Base-by-base conservation (phyloP, 2,329 filamentous ascomycete genomes). In the Xylaria hypoxylon region DNA sequence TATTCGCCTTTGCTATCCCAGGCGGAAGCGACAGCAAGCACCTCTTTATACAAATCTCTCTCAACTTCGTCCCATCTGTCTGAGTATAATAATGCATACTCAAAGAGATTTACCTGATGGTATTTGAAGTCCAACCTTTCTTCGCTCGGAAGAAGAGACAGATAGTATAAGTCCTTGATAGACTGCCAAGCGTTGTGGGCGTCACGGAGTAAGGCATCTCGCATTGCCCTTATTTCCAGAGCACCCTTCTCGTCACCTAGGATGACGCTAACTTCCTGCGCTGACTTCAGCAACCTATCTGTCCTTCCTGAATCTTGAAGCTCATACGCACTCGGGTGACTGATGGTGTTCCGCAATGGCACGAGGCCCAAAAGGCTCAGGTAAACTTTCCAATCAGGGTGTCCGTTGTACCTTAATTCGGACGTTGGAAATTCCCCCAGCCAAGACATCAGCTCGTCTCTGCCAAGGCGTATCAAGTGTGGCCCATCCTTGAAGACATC, bases 391-490 rank as follows among this genome's bases (percentile, higher is more conserved):
- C 1, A 2, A 15, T 6, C 7, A 4, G 13, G 5, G 2, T 24
- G 10, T 3, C 58, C 59, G 6, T 56, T 63, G 17, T 28, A 17
- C 13, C 19, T 33, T 19, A 24, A n/a, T 2, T 3, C 2, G 10
- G 1, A 1, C 0, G 15, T 3, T n/a, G 26, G 45, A 51, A 1
- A 51, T 52, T 5, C 15, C 10, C 53, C 40, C 5, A 63, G 11
- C 64, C 55, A 60, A 0, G 13, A 2, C 3, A 17, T 19, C 13
- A 66, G 50, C 48, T 67, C 64, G 4, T 60, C 13, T 24, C 60
- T 35, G 0, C 64, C 60, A 6, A 67, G 50, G 5, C 13, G 24
- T 1, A 67, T 44, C 10, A 52, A 6, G 6, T 64, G 55, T 3
- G 50, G 55, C 22, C 53, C 56, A 0, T 57, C 64, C 1, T 5